These are phyloP conservation scores for Emmonsiellopsis sp. DNA, from an alignment of 2,329 filamentous ascomycete species.

Conservation along the genomic window DNA sequence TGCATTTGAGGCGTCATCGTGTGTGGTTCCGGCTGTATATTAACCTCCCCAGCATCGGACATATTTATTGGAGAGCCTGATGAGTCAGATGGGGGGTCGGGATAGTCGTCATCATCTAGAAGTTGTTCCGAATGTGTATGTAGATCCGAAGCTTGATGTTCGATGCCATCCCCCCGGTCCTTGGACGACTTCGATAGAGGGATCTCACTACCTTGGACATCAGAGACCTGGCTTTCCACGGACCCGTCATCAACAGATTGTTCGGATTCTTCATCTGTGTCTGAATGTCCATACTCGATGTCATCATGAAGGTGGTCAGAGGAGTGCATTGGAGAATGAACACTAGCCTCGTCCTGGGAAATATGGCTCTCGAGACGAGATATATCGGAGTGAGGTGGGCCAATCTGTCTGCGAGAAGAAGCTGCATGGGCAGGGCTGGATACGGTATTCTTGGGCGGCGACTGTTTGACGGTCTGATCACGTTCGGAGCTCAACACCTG, in stretches of 20 bases:
- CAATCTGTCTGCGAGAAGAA: background rate
- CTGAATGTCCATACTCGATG: too few relatives aligned
- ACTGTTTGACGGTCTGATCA: background rate
- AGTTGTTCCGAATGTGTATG: background rate
- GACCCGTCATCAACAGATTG: background rate
- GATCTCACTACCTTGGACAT: background rate
- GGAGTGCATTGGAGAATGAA: too few relatives aligned
- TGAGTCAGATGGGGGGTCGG: background rate
- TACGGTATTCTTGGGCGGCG: background rate
- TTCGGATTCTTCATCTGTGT: background rate
- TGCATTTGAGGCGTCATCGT: too few relatives aligned
- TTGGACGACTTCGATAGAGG: constrained; percentile 4
- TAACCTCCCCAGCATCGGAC: constrained; percentile 7
- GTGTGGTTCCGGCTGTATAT: too few relatives aligned
- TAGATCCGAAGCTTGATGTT: background rate
- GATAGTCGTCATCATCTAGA: background rate
- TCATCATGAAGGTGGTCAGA: too few relatives aligned
- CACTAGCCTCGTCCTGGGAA: too few relatives aligned
- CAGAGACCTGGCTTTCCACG: background rate
- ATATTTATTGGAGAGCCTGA: background rate
- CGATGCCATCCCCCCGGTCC: constrained; percentile 3
- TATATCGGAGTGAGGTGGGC: background rate
- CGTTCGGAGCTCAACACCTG: background rate
- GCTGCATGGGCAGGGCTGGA: background rate
- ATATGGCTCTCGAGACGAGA: too few relatives aligned